Percentiles rank a stretch among this genome's conserved stretches.
Conservation (phyloP, 805 yeast genomes). For the Candida rishiriensis region DNA sequence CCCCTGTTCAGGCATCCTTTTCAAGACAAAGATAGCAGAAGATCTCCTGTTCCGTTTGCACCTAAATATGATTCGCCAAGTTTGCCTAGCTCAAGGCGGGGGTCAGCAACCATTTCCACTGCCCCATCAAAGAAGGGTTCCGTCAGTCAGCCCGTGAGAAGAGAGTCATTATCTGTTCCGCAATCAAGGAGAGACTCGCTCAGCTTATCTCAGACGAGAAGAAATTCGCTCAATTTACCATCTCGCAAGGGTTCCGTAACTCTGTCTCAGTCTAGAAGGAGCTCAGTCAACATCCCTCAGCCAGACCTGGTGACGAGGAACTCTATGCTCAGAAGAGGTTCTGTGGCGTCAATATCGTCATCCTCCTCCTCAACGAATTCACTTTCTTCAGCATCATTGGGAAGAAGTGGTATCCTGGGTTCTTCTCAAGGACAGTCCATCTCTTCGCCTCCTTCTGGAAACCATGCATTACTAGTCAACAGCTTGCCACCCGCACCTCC, state of each 20-base stretch:
- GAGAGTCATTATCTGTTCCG: constrained; percentile 3
- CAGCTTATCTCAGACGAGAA: constrained; percentile 3
- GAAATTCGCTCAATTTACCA: constrained; percentile 1
- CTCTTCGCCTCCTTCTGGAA: neutral
- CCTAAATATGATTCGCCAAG: constrained; percentile 33
- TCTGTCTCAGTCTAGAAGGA: constrained; percentile 17
- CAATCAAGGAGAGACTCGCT: constrained; percentile 7
- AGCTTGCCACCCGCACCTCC: constrained; percentile 52
- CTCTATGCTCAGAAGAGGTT: constrained; percentile 16
- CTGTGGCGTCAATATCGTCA: constrained; percentile 17
- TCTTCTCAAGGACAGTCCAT: neutral
- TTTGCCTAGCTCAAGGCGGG: constrained; percentile 13
- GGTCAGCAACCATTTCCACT: constrained; percentile 7
- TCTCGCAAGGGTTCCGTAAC: constrained; percentile 17
- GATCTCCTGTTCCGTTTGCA: constrained; percentile 9
- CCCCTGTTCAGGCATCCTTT: constrained; percentile 69
- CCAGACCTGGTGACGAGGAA: constrained; percentile 12
- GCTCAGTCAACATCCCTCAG: constrained; percentile 14
- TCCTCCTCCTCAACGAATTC: constrained; percentile 12
- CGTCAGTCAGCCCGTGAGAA: constrained; percentile 1
- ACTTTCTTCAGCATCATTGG: constrained; percentile 1
- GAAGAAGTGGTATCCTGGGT: neutral
- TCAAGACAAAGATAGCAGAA: constrained; percentile 40
- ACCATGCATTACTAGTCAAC: constrained; percentile 7
- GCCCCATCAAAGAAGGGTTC: constrained; percentile 15